A percentile compares a stretch with the other conserved stretches of the same genome.
Conservation (phyloP, 192 early-diverging fungal species). For the Thamnidium elegans region DNA sequence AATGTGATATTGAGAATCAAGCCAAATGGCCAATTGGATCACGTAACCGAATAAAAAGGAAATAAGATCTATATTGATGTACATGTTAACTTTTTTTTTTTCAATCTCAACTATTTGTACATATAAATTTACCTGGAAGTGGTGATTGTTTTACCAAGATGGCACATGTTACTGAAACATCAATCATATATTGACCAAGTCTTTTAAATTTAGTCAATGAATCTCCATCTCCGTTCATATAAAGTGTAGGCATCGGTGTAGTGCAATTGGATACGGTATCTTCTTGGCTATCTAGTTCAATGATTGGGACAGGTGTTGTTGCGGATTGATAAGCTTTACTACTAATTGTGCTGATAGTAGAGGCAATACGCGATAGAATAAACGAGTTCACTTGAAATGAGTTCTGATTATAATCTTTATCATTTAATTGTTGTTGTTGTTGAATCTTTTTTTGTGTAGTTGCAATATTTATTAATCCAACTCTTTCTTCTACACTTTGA, state of each 20-base stretch:
- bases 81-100: not conserved
- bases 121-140: constrained; percentile 37
- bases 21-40: constrained; percentile 33
- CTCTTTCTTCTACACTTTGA: constrained; percentile 27
- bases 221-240: not conserved
- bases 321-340: constrained; percentile 1
- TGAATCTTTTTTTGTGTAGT: not conserved
- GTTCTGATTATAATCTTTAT: no score
- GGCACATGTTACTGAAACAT: constrained; percentile 43
- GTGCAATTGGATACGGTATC: no score
- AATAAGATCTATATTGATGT: constrained; percentile 9
- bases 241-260: not conserved
- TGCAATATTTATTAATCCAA: constrained; percentile 22
- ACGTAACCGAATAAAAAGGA: constrained; percentile 36
- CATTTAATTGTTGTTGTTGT: no score
- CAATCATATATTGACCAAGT: constrained; percentile 39
- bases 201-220: constrained; percentile 27
- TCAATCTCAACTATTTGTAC: not conserved
- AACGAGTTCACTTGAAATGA: constrained; percentile 38
- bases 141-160: constrained; percentile 56
- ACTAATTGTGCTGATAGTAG: constrained; percentile 6
- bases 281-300: no score
- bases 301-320: not conserved
- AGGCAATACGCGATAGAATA: constrained; percentile 38
- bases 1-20: constrained; percentile 48